A percentile compares a stretch with the other conserved stretches of the same genome.
Evolutionary conservation across 768 basidiomycete species (phyloP).

Genomic region (Hirschioporus abietinus): DNA sequence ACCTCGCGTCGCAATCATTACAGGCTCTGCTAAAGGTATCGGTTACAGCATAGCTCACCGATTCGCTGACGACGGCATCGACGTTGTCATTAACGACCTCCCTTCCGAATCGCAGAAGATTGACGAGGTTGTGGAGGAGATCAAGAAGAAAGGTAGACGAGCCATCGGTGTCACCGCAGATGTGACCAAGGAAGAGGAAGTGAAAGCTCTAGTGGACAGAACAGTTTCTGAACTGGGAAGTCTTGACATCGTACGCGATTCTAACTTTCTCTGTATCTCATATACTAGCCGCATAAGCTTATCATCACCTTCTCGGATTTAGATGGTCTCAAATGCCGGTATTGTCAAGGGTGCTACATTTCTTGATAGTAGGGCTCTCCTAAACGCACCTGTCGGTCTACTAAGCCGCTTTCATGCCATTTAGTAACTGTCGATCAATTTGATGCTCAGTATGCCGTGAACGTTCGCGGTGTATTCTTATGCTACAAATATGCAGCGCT

Average conservation of each 20-base stretch:
- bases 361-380: constrained; percentile 7
- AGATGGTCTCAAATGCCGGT: constrained; percentile 22
- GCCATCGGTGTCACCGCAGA: constrained; percentile 16
- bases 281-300: constrained; percentile 24
- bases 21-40: constrained; percentile 42
- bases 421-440: constrained; percentile 11
- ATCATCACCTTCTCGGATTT: constrained; percentile 1
- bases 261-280: constrained; percentile 24
- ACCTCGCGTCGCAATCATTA: constrained; percentile 33
- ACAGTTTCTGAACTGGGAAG: constrained; percentile 21
- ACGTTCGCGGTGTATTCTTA: constrained; percentile 10
- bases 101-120: constrained; percentile 4
- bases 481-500: constrained; percentile 10
- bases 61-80: constrained; percentile 42
- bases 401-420: background rate
- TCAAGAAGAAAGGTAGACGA: constrained; percentile 23
- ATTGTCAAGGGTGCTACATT: constrained; percentile 9
- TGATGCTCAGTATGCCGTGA: constrained; percentile 7
- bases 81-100: constrained; percentile 42
- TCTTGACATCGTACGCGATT: constrained; percentile 31
- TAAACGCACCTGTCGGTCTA: background rate
- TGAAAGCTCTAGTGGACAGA: constrained; percentile 24
- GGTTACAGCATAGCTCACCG: constrained; percentile 42
- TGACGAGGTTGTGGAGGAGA: constrained; percentile 5
- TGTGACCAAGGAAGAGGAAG: constrained; percentile 25